Percentiles rank a stretch among this genome's conserved stretches.
Conservation (phyloP, 768 basidiomycete species). For the Boletus reticulatus region DNA sequence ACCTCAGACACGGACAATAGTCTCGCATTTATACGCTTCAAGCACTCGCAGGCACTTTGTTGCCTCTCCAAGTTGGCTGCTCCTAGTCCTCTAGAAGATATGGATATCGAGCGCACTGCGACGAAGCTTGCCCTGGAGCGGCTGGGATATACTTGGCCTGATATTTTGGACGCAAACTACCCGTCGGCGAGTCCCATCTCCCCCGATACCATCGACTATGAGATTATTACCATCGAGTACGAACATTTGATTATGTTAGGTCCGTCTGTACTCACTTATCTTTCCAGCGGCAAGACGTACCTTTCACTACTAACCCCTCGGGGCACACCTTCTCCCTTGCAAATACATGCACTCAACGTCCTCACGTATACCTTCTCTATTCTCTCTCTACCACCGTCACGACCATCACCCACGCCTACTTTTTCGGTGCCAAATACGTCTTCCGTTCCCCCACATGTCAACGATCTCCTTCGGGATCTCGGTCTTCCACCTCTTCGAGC, state of each 20-base stretch:
- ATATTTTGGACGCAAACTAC: conserved; percentile 37
- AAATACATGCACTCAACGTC: conserved; percentile 50
- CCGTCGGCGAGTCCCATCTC: conserved; percentile 22
- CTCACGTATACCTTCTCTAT: conserved; percentile 47
- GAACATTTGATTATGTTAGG: neutral
- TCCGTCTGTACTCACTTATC: conserved; percentile 3
- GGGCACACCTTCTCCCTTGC: conserved; percentile 52
- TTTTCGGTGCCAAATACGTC: conserved; percentile 23
- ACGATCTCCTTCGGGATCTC: conserved; percentile 61
- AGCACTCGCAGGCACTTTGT: conserved; percentile 25
- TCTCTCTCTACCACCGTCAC: conserved; percentile 51
- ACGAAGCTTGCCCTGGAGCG: conserved; percentile 31
- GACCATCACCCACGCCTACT: conserved; percentile 27
- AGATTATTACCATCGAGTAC: conserved; percentile 20
- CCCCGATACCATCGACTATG: conserved; percentile 33
- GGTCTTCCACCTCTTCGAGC: conserved; percentile 54
- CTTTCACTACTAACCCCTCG: conserved; percentile 48
- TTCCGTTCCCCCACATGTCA: conserved; percentile 50
- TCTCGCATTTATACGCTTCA: conserved; percentile 22
- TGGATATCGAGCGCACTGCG: conserved; percentile 11
- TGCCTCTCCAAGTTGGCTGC: conserved; percentile 21
- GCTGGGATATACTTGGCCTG: conserved; percentile 43
- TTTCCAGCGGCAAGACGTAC: conserved; percentile 39
- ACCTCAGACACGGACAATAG: neutral
- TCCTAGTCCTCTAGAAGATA: conserved; percentile 10